Evolutionary conservation across 2,329 filamentous ascomycete genomes (phyloP), one percentile per base, ranked within the genome.

Genomic region (Byssothecium circinans): DNA sequence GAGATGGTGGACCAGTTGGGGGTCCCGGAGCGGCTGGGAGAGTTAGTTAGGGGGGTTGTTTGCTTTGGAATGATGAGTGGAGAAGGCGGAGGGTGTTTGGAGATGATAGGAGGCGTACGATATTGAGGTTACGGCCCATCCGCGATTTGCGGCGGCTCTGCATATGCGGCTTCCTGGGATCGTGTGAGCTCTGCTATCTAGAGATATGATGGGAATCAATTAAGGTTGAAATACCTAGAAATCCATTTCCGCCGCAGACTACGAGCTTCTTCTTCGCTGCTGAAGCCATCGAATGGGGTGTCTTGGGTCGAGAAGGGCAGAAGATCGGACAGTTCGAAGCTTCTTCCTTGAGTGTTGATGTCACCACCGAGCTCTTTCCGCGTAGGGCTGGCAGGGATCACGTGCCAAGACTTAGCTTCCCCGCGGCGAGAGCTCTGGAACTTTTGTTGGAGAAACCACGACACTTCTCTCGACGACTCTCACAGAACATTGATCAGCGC

Each of bases 201-300:
- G 10, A 12, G 38, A 23, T 41, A 20, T n/a, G 38, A n/a, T n/a
- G n/a, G n/a, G 19, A 14, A n/a, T 12, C 20, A 10, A 30, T 36
- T 37, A 5, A 12, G 19, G 2, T 29, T 29, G 81, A 63, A n/a
- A 23, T 66, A 73, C 90, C 90, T 20, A 99, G 75, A 69, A 97
- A 99, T 27, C 94, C 92, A 72, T 89, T 96, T 50, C 92, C 92
- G 58, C 94, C 94, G 58, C 89, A 95, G 45, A 99, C 91, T 34
- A 97, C 85, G 35, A 99, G 78, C 73, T 84, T 87, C 75, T 91
- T 96, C 47, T 83, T 77, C 41, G 80, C 79, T 56, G 80, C 77
- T 43, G 79, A 62, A 72, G 83, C 82, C 72, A 68, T 74, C 63
- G 52, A 47, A 30, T 17, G 38, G 37, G 23, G 43, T 17, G n/a